Percentiles rank a stretch among this genome's conserved stretches.
Conservation (phyloP, 208 protist genomes). For the Polymyxa betae region DNA sequence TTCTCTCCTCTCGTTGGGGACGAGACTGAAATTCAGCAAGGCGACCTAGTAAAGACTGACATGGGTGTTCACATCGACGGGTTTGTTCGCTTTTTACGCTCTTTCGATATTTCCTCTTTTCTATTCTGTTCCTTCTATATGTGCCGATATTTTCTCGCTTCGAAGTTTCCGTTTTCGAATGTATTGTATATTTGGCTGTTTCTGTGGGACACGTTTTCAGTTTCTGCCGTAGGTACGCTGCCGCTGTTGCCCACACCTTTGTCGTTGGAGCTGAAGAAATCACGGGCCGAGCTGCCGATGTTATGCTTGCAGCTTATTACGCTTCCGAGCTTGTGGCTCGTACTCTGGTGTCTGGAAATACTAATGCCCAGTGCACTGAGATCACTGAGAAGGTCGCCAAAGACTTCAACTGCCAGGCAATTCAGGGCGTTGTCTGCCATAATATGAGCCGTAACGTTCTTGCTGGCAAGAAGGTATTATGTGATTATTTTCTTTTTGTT, state of each 20-base stretch:
- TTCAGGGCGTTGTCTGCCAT: constrained; percentile 96
- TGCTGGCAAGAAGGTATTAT: constrained; percentile 92
- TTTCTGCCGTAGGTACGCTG: neutral
- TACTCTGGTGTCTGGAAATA: constrained; percentile 73
- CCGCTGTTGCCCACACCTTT: constrained; percentile 88
- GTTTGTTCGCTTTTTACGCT: constrained; percentile 76
- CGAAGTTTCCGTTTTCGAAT: too few relatives aligned
- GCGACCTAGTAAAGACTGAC: constrained; percentile 97
- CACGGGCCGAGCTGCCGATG: constrained; percentile 85
- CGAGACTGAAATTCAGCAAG: constrained; percentile 77
- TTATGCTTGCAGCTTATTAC: constrained; percentile 90
- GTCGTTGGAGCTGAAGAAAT: constrained; percentile 80
- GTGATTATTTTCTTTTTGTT: neutral
- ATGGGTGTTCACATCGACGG: constrained; percentile 97
- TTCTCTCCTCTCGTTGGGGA: constrained; percentile 88
- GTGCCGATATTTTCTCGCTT: too few relatives aligned
- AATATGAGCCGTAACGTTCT: constrained; percentile 95
- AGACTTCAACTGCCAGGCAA: constrained; percentile 86
- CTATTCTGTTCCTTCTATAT: constrained; percentile 11
- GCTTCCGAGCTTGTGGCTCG: constrained; percentile 84
- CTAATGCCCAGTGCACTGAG: constrained; percentile 86
- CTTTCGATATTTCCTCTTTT: constrained; percentile 1
- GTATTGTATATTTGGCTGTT: too few relatives aligned
- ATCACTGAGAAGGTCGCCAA: constrained; percentile 90
- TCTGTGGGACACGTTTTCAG: neutral